Evolutionary conservation across 139 green algal genomes (phyloP), one percentile per base, ranked within the genome.

Genomic region (Chlamydomonas sphaeroides): DNA sequence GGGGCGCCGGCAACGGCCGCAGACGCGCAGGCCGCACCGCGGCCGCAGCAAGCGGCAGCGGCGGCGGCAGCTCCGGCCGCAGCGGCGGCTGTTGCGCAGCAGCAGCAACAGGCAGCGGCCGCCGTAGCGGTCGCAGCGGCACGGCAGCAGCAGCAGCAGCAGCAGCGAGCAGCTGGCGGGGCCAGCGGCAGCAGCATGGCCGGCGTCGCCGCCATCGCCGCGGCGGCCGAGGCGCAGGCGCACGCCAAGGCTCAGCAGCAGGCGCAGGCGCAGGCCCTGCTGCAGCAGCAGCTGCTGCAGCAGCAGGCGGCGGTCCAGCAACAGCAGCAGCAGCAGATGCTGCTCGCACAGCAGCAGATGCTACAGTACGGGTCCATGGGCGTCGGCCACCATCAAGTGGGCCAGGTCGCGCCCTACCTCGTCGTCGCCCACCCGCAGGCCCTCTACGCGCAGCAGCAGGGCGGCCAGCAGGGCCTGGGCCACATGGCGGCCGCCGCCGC

Each of bases 261-360:
- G 25, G 38, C 36, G 0, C 71, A 79, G 41, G 57, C 28, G 30
- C 57, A 80, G 17, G 38, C 41, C 0, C 59, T 38, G 59, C 20
- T 17, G 18, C 41, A 48, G 59, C 30, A 25, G n/a, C 59, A 70
- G 42, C 59, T 42, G 30, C 74, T 71, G 59, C 21, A 25, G 3
- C 28, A 59, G 75, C n/a, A 51, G 26, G 20, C 39, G 41, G 41
- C 30, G 30, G 41, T 41, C 8, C 11, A 28, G 5, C 39, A 56
- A 14, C 57, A 65, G 30, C 28, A 35, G 26, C 57, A 65, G 67
- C 39, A 56, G 41, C 67, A 73, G 39, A 21, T 41, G 11, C 42
- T 81, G 6, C 41, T 75, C 5, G 59, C 62, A 45, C 72, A 80
- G 38, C 72, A 79, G 38, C 56, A 68, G 72, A 70, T 70, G 39